Evolutionary conservation across 2,329 filamentous ascomycete genomes (phyloP).

Genomic region (Pseudogymnoascus destructans): DNA sequence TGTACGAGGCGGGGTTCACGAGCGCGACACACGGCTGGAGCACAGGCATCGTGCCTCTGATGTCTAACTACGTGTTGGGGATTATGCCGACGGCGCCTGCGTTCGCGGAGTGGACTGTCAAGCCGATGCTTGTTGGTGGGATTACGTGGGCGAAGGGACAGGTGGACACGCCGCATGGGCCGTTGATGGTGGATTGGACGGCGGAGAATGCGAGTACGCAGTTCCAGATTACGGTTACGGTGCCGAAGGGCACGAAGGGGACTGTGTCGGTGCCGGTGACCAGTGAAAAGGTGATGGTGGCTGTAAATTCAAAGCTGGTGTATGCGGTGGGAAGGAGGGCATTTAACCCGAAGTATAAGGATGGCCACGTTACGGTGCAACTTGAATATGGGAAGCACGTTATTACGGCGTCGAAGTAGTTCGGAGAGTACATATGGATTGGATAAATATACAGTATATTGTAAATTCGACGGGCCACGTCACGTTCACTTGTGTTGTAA

Average conservation of each 20-base stretch:
- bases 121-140: constrained; percentile 26
- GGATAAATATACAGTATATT: not conserved
- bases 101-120: constrained; percentile 31
- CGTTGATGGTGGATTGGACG: constrained; percentile 30
- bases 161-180: constrained; percentile 31
- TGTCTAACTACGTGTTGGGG: constrained; percentile 35
- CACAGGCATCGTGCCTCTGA: constrained; percentile 36
- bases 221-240: constrained; percentile 24
- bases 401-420: not conserved
- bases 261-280: constrained; percentile 18
- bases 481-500: too few relatives aligned
- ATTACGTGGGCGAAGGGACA: constrained; percentile 33
- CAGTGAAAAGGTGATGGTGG: constrained; percentile 11
- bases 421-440: not conserved
- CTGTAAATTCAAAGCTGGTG: constrained; percentile 14
- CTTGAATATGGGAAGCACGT: not conserved
- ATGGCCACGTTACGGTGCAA: constrained; percentile 15
- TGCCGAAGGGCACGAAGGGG: constrained; percentile 23
- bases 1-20: constrained; percentile 35
- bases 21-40: constrained; percentile 40
- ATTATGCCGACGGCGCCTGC: constrained; percentile 33
- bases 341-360: constrained; percentile 8
- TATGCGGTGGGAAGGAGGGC: not conserved
- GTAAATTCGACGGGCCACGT: too few relatives aligned
- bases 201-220: constrained; percentile 12